Conservation (phyloP, 192 early-diverging fungal genomes). For the Neocallimastix lanati region DNA sequence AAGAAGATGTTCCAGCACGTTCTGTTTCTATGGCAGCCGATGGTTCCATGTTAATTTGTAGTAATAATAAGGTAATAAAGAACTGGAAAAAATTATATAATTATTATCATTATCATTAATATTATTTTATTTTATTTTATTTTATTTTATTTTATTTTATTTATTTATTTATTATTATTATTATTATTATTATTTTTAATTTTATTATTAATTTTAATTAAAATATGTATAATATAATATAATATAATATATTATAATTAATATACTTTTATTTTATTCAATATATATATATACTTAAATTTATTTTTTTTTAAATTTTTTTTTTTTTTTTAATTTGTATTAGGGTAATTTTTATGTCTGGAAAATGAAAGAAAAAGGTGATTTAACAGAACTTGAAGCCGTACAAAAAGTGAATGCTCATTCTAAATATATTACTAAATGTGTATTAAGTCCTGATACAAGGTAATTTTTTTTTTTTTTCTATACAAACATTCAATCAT, state of each 20-base stretch:
- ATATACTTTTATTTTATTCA: no score
- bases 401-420: constrained; percentile 56
- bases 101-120: no score
- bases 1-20: constrained; percentile 61
- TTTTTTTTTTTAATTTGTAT: constrained; percentile 25
- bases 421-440: constrained; percentile 64
- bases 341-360: constrained; percentile 49
- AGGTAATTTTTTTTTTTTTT: constrained; percentile 31
- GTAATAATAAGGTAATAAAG: constrained; percentile 61
- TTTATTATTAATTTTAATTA: no score
- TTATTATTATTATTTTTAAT: no score
- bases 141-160: no score
- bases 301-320: not conserved
- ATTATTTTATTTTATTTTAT: no score
- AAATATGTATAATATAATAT: no score
- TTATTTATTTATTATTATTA: no score
- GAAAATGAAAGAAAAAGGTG: constrained; percentile 9
- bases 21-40: constrained; percentile 69
- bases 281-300: no score
- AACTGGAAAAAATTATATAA: no score
- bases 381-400: constrained; percentile 40
- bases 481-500: no score
- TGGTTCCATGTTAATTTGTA: constrained; percentile 59
- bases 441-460: constrained; percentile 63
- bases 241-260: no score